phyloP scores from a whole-genome alignment of 2,329 filamentous ascomycete genomes.

The Fusarium continuum region DNA sequence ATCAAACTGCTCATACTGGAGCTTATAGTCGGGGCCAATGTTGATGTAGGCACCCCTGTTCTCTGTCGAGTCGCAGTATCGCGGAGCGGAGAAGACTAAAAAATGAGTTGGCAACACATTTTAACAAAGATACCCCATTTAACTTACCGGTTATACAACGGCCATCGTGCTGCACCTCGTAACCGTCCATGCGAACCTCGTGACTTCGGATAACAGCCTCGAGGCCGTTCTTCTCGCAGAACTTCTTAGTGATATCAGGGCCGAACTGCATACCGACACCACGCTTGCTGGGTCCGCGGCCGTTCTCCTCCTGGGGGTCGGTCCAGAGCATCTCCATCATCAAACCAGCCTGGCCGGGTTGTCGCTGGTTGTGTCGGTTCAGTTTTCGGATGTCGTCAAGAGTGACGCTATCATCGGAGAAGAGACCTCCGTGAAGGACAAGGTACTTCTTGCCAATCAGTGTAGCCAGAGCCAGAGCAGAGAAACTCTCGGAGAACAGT shows the following conservation, averaged over 20 bases:
- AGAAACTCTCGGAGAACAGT: conserved; percentile 98
- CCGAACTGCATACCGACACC: conserved; percentile 97
- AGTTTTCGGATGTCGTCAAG: conserved; percentile 94
- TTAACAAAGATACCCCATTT: background rate
- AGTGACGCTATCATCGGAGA: conserved; percentile 93
- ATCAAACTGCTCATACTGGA: conserved; percentile 92
- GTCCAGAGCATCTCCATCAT: conserved; percentile 99
- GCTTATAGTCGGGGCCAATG: conserved; percentile 89
- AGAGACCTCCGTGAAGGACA: conserved; percentile 91
- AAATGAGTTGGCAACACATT: conserved; percentile 14
- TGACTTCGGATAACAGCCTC: conserved; percentile 97
- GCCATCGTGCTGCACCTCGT: conserved; percentile 96
- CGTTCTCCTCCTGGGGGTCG: conserved; percentile 86
- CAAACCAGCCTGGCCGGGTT: conserved; percentile 90
- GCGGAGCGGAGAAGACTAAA: conserved; percentile 92
- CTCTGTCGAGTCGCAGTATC: conserved; percentile 96
- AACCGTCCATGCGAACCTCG: conserved; percentile 99
- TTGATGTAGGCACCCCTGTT: conserved; percentile 99
- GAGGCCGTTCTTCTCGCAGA: conserved; percentile 95
- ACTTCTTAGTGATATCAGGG: conserved; percentile 93
- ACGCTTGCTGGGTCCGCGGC: conserved; percentile 93
- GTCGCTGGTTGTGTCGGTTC: conserved; percentile 87
- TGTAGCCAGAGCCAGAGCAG: conserved; percentile 89
- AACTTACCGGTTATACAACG: conserved; percentile 87
- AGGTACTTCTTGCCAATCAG: conserved; percentile 91